Base-by-base conservation (phyloP, 805 yeast species). In the Debaryomyces castellii region DNA sequence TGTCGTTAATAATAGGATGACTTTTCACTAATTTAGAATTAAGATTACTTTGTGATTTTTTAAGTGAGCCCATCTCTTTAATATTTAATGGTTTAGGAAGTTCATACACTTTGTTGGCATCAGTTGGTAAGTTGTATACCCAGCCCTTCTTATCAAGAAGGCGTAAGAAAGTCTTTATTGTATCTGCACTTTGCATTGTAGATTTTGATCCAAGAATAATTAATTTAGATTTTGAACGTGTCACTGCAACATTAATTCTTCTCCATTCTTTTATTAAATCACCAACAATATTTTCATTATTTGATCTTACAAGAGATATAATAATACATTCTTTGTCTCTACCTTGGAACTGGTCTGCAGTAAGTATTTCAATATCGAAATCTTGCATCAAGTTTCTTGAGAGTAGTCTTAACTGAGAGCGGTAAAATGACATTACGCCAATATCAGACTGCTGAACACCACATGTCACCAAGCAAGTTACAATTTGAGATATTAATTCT, bases 331-430 rank as follows among this genome's bases (percentile, higher is more conserved):
- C 92, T 57, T 92, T 94, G 64, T 94, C 99, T 45, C 97, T 76
- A 0, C 99, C 99, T 66, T 94, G 99, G 57, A 87, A 92, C 58
- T 86, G 89, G 64, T 94, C 99, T 0, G 97, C 98, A 0, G 99
- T 94, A 46, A 92, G 70, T 25, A 88, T 76, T 53, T 94, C 98
- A 24, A 94, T 65, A 0, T 71, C 77, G 7, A 68, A 60, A 51
- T 60, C 34, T 47, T 55, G 49, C 61, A 61, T 35, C 33, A 71
- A 56, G 4, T 45, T 34, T 28, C 60, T 56, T 22, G 47, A 54
- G 25, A 90, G 64, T 7, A 68, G 48, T 27, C 64, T 53, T 32
- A 72, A 52, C 60, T 94, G 99, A 0, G 91, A 89, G 32, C 95
- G 73, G 63, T 94, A 92, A 43, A 89, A 80, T 0, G 98, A 84